These are phyloP conservation scores for Phytopythium kandeliae DNA, from an alignment of 352 stramenopile genomes.

Conservation along the genomic window DNA sequence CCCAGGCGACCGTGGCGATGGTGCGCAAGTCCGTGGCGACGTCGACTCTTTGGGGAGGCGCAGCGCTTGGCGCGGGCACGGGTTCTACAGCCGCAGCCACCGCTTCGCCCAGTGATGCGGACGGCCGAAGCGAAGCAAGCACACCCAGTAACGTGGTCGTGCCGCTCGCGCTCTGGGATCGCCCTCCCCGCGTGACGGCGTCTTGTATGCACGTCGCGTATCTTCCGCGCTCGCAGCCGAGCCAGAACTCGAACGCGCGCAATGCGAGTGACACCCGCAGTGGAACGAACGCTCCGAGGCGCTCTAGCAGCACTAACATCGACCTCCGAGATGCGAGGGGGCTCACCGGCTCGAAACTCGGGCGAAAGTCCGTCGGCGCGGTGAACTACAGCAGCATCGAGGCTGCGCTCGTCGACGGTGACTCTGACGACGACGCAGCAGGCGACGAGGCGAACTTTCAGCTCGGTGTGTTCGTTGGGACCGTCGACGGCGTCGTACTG, in stretches of 20 bases:
- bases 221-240: slow-evolving; percentile 59
- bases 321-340: background rate
- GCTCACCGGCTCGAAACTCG: background rate
- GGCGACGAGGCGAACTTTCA: slow-evolving; percentile 19
- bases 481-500: slow-evolving; percentile 50
- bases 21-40: slow-evolving; percentile 1
- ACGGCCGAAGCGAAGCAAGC: background rate
- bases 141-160: slow-evolving; percentile 39
- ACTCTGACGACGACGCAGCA: slow-evolving; percentile 14
- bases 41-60: slow-evolving; percentile 2
- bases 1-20: slow-evolving; percentile 7
- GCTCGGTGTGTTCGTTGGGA: slow-evolving; percentile 69
- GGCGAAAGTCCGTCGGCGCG: background rate
- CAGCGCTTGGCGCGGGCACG: background rate
- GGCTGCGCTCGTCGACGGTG: slow-evolving; percentile 26
- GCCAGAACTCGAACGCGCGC: slow-evolving; percentile 43
- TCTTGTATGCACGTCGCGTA: slow-evolving; percentile 57
- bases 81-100: background rate
- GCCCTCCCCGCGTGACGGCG: slow-evolving; percentile 42
- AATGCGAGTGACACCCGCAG: background rate
- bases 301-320: slow-evolving; percentile 17
- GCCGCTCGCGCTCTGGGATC: slow-evolving; percentile 66
- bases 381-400: background rate
- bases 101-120: background rate
- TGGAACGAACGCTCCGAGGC: background rate